Evolutionary conservation across 371 early-diverging fungal species (phyloP), one percentile per base, ranked within the genome.

Genomic region (Batrachochytrium dendrobatidis): DNA sequence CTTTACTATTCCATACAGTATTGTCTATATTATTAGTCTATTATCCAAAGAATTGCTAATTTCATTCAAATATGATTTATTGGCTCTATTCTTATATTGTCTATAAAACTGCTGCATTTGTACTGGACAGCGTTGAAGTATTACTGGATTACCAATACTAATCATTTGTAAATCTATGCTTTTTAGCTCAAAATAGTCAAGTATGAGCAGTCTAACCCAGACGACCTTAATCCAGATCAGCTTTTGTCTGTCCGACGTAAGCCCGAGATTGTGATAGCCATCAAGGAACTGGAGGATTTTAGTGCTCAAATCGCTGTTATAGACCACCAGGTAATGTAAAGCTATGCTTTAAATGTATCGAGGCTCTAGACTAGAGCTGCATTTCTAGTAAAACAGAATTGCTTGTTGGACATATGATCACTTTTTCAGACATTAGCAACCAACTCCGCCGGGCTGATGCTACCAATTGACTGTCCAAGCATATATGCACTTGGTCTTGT

Each of bases 211-310:
- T 7, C 12, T 5, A 26, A 3, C 46, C 7, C 3, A 5, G 3
- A 26, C 46, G 46, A 45, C 5, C 52, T 62, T 32, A 53, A 62
- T 53, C 18, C 54, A n/a, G 62, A 62, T 53, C 62, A 62, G 57
- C 25, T 62, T 31, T 34, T 35, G 31, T 24, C 58, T 3, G 12
- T 62, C 18, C 28, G 34, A 39, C 34, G 34, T 28, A 62, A 51
- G 28, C 48, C 35, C 32, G 53, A 62, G 20, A 30, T 62, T 28
- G 17, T 22, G 15, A 20, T 20, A 32, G 26, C 18, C 7, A 56
- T 62, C 53, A 57, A 49, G 20, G 62, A 62, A 39, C 44, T 57
- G n/a, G 62, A 62, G 35, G 62, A 56, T 39, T 20, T 39, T 39
- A 15, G 15, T 20, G 39, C 39, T 20, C 15, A 20, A 15, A 15